Percentiles rank a stretch among this genome's conserved stretches.
phyloP scores from a whole-genome alignment of 2,329 filamentous ascomycete genomes.

The Hymenoscyphus repandus region DNA sequence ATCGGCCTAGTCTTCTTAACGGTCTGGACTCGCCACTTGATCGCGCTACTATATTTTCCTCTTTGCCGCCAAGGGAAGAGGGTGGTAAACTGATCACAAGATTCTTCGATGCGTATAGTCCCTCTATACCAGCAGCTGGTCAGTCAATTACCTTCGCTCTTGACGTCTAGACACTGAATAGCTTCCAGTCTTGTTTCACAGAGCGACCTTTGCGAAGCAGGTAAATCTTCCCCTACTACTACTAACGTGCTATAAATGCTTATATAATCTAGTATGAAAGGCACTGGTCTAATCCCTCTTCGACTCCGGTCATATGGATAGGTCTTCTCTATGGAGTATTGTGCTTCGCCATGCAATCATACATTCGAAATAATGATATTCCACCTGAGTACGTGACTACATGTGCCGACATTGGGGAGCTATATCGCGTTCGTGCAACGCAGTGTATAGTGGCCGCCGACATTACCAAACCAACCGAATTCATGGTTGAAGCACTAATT shows the following conservation, averaged over 20 bases:
- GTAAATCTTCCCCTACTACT: constrained; percentile 30
- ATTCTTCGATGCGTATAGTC: constrained; percentile 77
- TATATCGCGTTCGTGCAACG: constrained; percentile 45
- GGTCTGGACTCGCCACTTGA: constrained; percentile 38
- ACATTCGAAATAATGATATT: constrained; percentile 40
- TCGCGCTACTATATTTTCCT: constrained; percentile 67
- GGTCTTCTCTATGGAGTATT: constrained; percentile 38
- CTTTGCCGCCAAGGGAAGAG: constrained; percentile 71
- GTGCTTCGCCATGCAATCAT: constrained; percentile 34
- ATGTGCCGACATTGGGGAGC: constrained; percentile 41
- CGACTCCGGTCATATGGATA: constrained; percentile 43
- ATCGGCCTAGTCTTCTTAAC: constrained; percentile 26
- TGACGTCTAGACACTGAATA: constrained; percentile 42
- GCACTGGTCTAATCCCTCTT: constrained; percentile 60
- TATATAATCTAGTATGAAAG: constrained; percentile 20
- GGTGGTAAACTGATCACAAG: constrained; percentile 75
- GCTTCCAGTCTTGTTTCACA: constrained; percentile 58
- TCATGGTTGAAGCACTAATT: constrained; percentile 46
- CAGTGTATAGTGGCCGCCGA: constrained; percentile 45
- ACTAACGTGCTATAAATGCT: constrained; percentile 33
- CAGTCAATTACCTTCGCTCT: constrained; percentile 43
- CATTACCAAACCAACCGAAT: constrained; percentile 41
- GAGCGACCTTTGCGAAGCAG: constrained; percentile 75
- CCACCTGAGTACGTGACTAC: constrained; percentile 41
- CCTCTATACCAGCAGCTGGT: constrained; percentile 47